Base-by-base conservation (phyloP, 345 rosid genomes). In the Arabis alpina region DNA sequence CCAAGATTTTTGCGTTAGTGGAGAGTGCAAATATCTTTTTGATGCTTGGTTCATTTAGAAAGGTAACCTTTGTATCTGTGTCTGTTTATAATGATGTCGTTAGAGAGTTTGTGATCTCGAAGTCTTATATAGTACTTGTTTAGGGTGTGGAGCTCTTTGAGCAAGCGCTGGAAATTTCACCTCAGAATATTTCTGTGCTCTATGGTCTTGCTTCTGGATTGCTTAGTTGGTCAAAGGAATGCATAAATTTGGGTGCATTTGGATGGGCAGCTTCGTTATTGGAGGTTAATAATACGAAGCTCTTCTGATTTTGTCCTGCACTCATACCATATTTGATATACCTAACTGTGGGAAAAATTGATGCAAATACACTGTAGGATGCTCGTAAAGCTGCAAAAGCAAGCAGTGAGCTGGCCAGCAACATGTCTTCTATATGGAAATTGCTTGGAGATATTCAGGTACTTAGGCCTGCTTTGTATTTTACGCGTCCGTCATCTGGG, bases 401-500 rank as follows among this genome's bases (percentile, higher is more conserved):
- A 30, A 81, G 80, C 68, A 73, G 86, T 65, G 72, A 45, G n/a
- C 73, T 79, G 66, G 85, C 86, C 77, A 87, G 88, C 74, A 88
- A 87, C 75, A 59, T 81, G 75, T 88, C 93, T 24, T 85, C 82
- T 76, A 58, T 80, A 62, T 94, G 99, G 99, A 94, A 94, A 84
- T 77, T 91, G 86, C 84, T 67, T 66, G 99, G 90, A 72, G 97
- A 94, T 80, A 85, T 91, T 80, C 86, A 85, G 91, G 97, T 91
- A 71, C 41, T 49, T 37, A 63, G 41, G 23, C 40, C 6, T 37
- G 47, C 23, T 67, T 61, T 51, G 15, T 57, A 30, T 54, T 53
- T 19, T 39, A 48, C 1, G 64, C 19, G 10, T 9, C 45, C 0
- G 59, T 48, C 56, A 49, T 54, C 27, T 48, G 49, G 61, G 19